phyloP scores from a whole-genome alignment of 2,329 filamentous ascomycete genomes.

The Penicillium decumbens region DNA sequence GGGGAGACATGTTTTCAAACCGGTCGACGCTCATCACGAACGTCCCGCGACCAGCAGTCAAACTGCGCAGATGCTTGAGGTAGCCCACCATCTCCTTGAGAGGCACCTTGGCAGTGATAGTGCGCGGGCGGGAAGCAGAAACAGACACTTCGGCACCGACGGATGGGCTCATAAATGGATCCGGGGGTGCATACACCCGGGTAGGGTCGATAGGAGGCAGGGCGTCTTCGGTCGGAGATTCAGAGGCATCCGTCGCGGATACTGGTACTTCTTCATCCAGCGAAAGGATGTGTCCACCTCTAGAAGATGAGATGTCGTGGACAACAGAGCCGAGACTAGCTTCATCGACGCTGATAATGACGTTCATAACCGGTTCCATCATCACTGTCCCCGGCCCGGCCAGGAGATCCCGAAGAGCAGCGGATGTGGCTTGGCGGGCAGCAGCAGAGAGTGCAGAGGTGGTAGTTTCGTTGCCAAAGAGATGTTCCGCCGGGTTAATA shows the following conservation, averaged over 20 bases:
- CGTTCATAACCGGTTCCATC: constrained; percentile 92
- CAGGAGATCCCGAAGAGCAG: constrained; percentile 58
- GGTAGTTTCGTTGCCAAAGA: constrained; percentile 63
- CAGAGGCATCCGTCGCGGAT: constrained; percentile 26
- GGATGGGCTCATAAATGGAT: constrained; percentile 59
- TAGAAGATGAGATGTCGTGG: constrained; percentile 69
- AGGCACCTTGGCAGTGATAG: constrained; percentile 81
- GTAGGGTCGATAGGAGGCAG: constrained; percentile 58
- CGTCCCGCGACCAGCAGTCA: constrained; percentile 78
- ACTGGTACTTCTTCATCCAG: constrained; percentile 52
- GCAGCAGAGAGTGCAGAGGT: constrained; percentile 64
- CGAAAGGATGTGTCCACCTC: constrained; percentile 69
- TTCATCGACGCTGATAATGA: constrained; percentile 81
- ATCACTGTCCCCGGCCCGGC: constrained; percentile 52
- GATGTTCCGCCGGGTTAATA: constrained; percentile 61
- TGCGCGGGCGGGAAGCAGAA: constrained; percentile 47
- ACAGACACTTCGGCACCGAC: constrained; percentile 23
- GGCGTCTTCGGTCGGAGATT: constrained; percentile 25
- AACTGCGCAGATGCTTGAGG: constrained; percentile 76
- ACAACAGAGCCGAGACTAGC: constrained; percentile 73
- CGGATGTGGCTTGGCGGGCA: constrained; percentile 62
- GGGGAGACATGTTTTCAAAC: constrained; percentile 62
- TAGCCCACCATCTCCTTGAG: constrained; percentile 97
- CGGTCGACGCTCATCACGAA: constrained; percentile 71
- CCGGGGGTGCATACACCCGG: constrained; percentile 79